These are phyloP conservation scores for Paramecium sonneborni DNA, from an alignment of 73 alveolate species.

Conservation along the genomic window DNA sequence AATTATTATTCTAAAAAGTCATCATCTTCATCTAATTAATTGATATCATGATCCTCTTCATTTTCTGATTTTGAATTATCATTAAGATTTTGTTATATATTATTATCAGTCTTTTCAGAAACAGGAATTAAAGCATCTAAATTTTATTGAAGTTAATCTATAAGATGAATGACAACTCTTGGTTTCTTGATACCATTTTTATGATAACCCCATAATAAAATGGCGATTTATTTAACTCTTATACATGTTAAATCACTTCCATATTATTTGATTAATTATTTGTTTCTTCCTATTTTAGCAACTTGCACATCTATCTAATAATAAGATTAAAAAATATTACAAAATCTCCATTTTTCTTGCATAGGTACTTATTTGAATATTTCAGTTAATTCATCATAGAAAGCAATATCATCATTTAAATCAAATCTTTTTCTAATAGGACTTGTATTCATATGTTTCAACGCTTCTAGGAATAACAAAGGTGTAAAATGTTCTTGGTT, in stretches of 20 bases:
- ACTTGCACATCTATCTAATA: conserved; percentile 35
- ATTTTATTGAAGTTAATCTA: background rate
- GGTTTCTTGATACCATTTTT: conserved; percentile 34
- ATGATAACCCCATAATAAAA: conserved; percentile 21
- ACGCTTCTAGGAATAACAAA: background rate
- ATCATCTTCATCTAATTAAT: background rate
- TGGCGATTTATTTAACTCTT: background rate
- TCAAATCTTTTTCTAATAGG: background rate
- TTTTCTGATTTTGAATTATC: background rate
- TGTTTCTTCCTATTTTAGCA: background rate
- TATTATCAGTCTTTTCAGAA: background rate
- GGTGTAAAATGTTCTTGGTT: conserved; percentile 26
- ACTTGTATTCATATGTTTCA: background rate
- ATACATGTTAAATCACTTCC: background rate
- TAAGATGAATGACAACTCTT: background rate
- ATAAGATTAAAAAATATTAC: conserved; percentile 6
- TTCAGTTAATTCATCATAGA: background rate
- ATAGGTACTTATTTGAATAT: background rate
- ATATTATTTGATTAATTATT: background rate
- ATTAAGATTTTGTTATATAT: background rate
- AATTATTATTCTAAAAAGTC: background rate
- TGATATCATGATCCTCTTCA: background rate
- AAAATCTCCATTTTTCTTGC: conserved; percentile 42
- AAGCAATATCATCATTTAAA: background rate
- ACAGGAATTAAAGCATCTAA: background rate